Base-by-base conservation (phyloP, 108 stramenopile species). In the Cyclotella choctawhatcheeana region DNA sequence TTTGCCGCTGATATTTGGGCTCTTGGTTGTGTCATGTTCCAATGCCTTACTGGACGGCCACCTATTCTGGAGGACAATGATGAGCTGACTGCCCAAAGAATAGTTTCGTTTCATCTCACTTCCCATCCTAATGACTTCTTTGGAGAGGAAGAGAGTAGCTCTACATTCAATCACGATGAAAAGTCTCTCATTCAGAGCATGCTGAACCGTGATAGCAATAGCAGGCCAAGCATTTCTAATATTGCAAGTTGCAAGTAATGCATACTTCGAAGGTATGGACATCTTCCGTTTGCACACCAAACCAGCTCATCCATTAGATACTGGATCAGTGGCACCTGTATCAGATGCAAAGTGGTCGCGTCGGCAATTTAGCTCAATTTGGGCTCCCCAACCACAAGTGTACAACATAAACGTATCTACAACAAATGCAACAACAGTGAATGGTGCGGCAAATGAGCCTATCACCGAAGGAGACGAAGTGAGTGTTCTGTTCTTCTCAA, bases 21-120 rank as follows among this genome's bases (percentile, higher is more conserved):
- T 8, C 85, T 97, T 52, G 99, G 99, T 2, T 99, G 99, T 74
- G 87, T 98, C 2, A 40, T 96, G 26, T 98, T 91, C 84, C 95
- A 96, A 64, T 95, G 94, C 67, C 56, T 98, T 7, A 69, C 95
- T 3, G 98, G 97, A 17, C 75, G 92, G 17, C 98, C 98, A 18
- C 97, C 98, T 2, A 78, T 98, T 35, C 73, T 96, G 33, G 95
- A 93, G 24, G 88, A 86, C 29, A 87, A 80, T 20, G 94, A 97
- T 35, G 68, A 73, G 5, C 60, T 77, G 24, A 95, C 91, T 14
- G 73, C 84, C 58, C 77, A 92, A 30, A 82, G 74, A 27, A 94
- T 98, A 53, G 95, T 98, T 4, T 79, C 89, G 16, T 98, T 98
- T 72, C 81, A 85, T 51, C 45, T 69, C 17, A 58, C 60, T 52